Conservation (phyloP, 768 basidiomycete species). For the Flagelloscypha sp. region DNA sequence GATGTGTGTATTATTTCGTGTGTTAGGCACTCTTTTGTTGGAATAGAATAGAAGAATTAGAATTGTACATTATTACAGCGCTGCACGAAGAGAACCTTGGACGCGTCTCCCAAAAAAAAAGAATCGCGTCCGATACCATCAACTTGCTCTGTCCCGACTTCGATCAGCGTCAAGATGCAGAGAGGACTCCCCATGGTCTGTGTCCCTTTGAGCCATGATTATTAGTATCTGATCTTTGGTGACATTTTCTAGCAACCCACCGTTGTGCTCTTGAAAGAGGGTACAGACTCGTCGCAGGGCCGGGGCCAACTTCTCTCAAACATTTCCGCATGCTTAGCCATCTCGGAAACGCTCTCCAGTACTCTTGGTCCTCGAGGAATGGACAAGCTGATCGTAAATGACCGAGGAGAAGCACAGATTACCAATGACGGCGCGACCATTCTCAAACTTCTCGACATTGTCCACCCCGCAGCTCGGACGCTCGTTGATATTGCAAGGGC, state of each 20-base stretch:
- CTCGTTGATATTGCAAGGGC: slow-evolving; percentile 97
- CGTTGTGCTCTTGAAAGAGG: slow-evolving; percentile 91
- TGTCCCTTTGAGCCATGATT: slow-evolving; percentile 1
- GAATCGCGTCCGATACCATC: slow-evolving; percentile 1
- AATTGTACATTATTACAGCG: no score
- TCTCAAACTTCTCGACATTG: slow-evolving; percentile 92
- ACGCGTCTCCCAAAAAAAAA: not conserved
- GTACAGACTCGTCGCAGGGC: slow-evolving; percentile 94
- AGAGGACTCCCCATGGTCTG: slow-evolving; percentile 72
- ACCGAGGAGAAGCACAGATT: slow-evolving; percentile 93
- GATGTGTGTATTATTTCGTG: no score
- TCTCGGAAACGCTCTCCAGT: slow-evolving; percentile 83
- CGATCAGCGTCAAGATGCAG: slow-evolving; percentile 57
- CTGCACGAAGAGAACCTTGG: no score
- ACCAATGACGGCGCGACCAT: slow-evolving; percentile 99
- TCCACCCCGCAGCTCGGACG: slow-evolving; percentile 97
- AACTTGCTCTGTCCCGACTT: slow-evolving; percentile 11
- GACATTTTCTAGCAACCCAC: slow-evolving; percentile 75
- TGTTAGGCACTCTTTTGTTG: no score
- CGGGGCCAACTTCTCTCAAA: slow-evolving; percentile 88
- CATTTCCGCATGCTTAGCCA: slow-evolving; percentile 92
- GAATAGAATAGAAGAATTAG: no score
- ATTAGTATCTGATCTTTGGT: slow-evolving; percentile 7
- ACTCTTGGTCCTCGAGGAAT: slow-evolving; percentile 98
- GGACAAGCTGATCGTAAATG: slow-evolving; percentile 96